A percentile compares a stretch with the other conserved stretches of the same genome.
Conservation (phyloP, 192 early-diverging fungal species). For the Geranomyces variabilis region DNA sequence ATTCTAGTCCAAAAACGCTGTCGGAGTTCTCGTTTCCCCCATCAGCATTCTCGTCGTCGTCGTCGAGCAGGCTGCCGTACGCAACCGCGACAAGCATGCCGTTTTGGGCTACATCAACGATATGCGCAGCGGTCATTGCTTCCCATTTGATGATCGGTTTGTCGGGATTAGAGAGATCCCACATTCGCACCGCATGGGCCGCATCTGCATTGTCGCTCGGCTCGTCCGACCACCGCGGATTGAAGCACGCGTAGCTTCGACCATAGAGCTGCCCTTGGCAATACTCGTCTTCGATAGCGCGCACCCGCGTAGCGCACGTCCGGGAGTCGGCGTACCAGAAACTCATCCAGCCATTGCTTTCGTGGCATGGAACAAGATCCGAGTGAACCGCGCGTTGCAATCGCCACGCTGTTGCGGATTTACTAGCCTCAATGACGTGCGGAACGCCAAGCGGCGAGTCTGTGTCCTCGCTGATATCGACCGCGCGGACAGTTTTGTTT, state of each 20-base stretch:
- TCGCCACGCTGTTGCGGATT: neutral
- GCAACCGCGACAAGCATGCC: constrained; percentile 23
- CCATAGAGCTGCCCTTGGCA: constrained; percentile 28
- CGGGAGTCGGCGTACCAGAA: constrained; percentile 18
- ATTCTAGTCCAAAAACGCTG: constrained; percentile 13
- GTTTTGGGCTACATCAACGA: constrained; percentile 30
- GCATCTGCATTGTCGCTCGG: neutral
- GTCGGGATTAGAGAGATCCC: neutral
- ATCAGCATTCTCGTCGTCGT: constrained; percentile 4
- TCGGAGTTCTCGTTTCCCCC: neutral
- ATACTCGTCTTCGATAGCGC: constrained; percentile 25
- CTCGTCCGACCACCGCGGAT: constrained; percentile 29
- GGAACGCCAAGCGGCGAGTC: neutral
- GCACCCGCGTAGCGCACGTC: neutral
- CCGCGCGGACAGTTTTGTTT: neutral
- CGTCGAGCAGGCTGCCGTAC: constrained; percentile 13
- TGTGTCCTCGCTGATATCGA: constrained; percentile 14
- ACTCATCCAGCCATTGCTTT: constrained; percentile 24
- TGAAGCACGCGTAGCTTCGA: constrained; percentile 22
- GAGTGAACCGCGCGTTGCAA: constrained; percentile 9
- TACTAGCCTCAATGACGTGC: neutral
- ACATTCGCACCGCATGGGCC: constrained; percentile 14
- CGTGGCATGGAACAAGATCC: constrained; percentile 16
- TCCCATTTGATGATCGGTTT: constrained; percentile 13
- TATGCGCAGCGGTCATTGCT: constrained; percentile 2